phyloP scores from a whole-genome alignment of 768 basidiomycete species.

The Leccinum subgranulosum region DNA sequence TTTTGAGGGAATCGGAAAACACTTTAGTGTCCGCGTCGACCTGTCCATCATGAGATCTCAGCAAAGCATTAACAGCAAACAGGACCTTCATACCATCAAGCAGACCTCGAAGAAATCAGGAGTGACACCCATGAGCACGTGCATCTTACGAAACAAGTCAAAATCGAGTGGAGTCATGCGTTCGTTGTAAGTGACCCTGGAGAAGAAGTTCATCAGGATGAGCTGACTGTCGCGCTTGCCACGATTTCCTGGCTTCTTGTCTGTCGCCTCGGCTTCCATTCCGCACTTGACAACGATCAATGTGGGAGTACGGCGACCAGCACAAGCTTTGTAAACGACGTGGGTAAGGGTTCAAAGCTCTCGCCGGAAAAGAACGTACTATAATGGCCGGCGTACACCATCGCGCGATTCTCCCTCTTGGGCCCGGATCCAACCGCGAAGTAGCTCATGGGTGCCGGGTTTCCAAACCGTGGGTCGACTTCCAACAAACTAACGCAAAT shows the following conservation, averaged over 20 bases:
- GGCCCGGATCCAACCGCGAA: slow-evolving; percentile 84
- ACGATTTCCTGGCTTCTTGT: slow-evolving; percentile 96
- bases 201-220: slow-evolving; percentile 99
- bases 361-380: slow-evolving; percentile 52
- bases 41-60: slow-evolving; percentile 40
- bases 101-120: slow-evolving; percentile 98
- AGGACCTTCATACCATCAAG: slow-evolving; percentile 73
- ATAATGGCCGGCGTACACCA: slow-evolving; percentile 99
- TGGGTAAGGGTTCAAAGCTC: neutral
- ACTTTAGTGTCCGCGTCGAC: slow-evolving; percentile 99
- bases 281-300: slow-evolving; percentile 97
- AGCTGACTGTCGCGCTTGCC: slow-evolving; percentile 99
- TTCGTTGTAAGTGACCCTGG: slow-evolving; percentile 98
- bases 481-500: slow-evolving; percentile 91
- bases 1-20: slow-evolving; percentile 82
- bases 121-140: slow-evolving; percentile 96
- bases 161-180: slow-evolving; percentile 98
- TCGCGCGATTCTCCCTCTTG: slow-evolving; percentile 90
- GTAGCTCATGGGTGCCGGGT: slow-evolving; percentile 94
- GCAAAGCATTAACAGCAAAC: neutral
- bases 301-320: slow-evolving; percentile 89
- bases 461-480: slow-evolving; percentile 92
- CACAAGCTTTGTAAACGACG: slow-evolving; percentile 50
- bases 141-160: slow-evolving; percentile 95
- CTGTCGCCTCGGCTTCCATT: slow-evolving; percentile 76